Evolutionary conservation across 2,329 filamentous ascomycete genomes (phyloP), one percentile per base, ranked within the genome.

Genomic region (Monosporascus sp.): DNA sequence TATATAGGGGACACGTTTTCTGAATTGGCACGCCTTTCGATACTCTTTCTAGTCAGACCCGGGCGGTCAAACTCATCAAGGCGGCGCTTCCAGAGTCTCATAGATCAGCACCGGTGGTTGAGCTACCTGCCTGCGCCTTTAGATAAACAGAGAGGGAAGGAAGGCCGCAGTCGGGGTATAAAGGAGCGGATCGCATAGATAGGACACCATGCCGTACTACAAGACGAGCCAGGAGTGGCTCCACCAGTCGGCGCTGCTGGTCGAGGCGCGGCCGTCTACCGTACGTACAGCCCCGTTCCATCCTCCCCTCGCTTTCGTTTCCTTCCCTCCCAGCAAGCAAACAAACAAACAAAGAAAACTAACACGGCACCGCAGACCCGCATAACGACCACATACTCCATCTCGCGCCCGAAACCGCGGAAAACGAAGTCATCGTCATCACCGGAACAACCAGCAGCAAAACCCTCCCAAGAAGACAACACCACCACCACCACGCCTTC

Each of bases 331-430:
- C 8, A 48, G 39, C 35, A 35, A 18, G 38, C 44, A 48, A 17
- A 38, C 14, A 17, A 17, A 31, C 47, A 50, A 38, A 6, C 50
- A 52, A 53, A 45, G 48, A 46, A 56, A 53, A 47, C 55, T 49
- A 52, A 54, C 55, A 60, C 53, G 41, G 20, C 18, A 22, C 20
- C 24, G 22, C 65, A 97, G 92, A 92, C 93, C 48, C 83, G 86
- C 66, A 90, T 97, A 75, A 95, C 90, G 61, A 96, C 92, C 59
- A 91, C 89, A 78, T 99, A 97, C 83, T 87, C 84, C 68, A 85
- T 93, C 69, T 74, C 77, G 36, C 9, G 22, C 9, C 24, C 43
- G 22, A 46, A 75, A 78, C 41, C 67, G 71, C 39, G 68, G 67
- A 36, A 61, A 63, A 59, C 65, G 50, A 67, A 48, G 49, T 47